Evolutionary conservation across 2,329 filamentous ascomycete species (phyloP).

Genomic region (Alternaria infectoria): DNA sequence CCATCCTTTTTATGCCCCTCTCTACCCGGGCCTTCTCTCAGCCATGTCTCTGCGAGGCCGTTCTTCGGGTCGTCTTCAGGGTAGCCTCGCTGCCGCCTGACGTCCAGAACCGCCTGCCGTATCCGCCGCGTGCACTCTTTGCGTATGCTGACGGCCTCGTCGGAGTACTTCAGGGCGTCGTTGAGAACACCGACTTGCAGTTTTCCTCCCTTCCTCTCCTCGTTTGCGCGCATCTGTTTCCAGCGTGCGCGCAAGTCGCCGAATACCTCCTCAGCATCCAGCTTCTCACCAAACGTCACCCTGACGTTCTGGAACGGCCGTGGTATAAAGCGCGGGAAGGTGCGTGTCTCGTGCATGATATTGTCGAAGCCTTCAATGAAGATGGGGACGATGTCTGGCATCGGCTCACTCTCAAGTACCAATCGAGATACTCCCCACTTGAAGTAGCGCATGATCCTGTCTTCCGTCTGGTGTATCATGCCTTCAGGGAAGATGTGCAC

Average conservation of each 20-base stretch:
- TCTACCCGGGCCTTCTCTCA: conserved; percentile 59
- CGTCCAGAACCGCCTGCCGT: conserved; percentile 78
- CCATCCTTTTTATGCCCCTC: conserved; percentile 67
- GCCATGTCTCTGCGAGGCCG: conserved; percentile 82
- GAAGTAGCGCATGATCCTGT: conserved; percentile 88
- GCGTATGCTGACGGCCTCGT: conserved; percentile 78
- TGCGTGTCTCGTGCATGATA: conserved; percentile 84
- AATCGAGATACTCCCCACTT: conserved; percentile 95
- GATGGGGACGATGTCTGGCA: conserved; percentile 89
- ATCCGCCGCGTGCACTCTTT: conserved; percentile 81
- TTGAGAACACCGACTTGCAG: conserved; percentile 64
- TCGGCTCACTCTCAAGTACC: conserved; percentile 86
- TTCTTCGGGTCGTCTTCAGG: conserved; percentile 81
- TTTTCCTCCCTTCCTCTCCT: conserved; percentile 53
- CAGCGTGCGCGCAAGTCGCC: conserved; percentile 78
- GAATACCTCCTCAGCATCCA: conserved; percentile 77
- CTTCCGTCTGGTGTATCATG: conserved; percentile 85
- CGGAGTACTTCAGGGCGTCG: conserved; percentile 69
- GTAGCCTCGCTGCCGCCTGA: conserved; percentile 74
- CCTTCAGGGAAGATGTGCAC: conserved; percentile 96
- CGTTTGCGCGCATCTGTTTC: conserved; percentile 67
- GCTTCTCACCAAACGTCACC: conserved; percentile 78
- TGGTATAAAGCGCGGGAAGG: conserved; percentile 81
- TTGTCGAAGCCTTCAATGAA: conserved; percentile 90
- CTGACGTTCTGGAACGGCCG: conserved; percentile 72